Base-by-base conservation (phyloP, 345 rosid species). In the Crucihimalaya himalaica region DNA sequence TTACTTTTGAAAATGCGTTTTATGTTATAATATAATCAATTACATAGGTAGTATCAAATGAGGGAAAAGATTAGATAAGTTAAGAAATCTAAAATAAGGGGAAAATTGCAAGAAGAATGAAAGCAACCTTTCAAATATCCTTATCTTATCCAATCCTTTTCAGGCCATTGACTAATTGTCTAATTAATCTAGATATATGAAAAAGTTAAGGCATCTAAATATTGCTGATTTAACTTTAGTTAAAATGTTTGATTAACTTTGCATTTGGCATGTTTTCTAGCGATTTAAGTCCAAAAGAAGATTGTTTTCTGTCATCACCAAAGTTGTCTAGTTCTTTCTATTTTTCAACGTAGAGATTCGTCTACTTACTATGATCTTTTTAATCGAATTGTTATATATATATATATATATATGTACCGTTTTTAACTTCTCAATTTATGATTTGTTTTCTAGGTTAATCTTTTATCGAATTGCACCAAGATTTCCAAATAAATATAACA, bases 61-160 rank as follows among this genome's bases (percentile, higher is more conserved):
- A 48, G 20, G 15, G 2, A 29, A 66, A 7, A 43, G n/a, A 65
- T 16, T 46, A 13, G 10, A 11, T 2, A 23, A 16, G 50, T 21
- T 16, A 45, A 23, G 23, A 16, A 50, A 64, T 20, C 13, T 5
- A 57, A 47, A 66, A 27, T n/a, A 47, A 15, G 14, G 50, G 45
- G 9, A 23, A 54, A 63, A 16, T 8, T 1, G 70, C 47, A 42
- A 55, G 40, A 48, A 34, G 35, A 59, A 28, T 31, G 46, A 72
- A 25, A 68, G 16, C 69, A 60, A 75, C 32, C 20, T 51, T 68
- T 75, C 50, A 60, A 32, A 45, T 75, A 68, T 75, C 18, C 79
- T 68, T 68, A 51, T 75, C 74, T 68, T 68, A 68, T 75, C 69
- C 69, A 40, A 75, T 39, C 69, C 12, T 63, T 68, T 75, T 60